Percentiles rank a stretch among this genome's conserved stretches.
These are phyloP conservation scores for Solanum virginianum DNA, from an alignment of 257 asterid species.

Conservation along the genomic window DNA sequence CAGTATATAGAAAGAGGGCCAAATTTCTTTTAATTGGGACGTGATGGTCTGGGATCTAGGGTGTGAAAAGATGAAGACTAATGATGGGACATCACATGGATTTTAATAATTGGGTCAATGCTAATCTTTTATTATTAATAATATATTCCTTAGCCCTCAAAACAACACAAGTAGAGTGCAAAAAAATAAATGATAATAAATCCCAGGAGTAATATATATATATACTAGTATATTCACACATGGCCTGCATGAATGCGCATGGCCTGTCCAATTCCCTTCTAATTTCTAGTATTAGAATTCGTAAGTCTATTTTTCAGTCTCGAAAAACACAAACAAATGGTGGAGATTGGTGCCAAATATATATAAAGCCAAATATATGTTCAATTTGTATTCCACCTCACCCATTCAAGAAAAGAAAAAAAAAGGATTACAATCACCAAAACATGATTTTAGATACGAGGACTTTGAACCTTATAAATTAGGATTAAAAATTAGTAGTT, in stretches of 20 bases:
- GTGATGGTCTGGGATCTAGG: conserved; percentile 1
- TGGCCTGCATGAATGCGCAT: conserved; percentile 9
- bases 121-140: not conserved
- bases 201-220: not conserved
- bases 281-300: not conserved
- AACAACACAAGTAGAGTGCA: not conserved
- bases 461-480: too few species aligned
- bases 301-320: too few species aligned
- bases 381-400: not conserved
- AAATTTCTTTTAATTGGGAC: not conserved
- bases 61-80: not conserved
- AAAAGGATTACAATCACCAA: not conserved
- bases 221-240: not conserved
- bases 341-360: not conserved
- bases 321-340: not conserved
- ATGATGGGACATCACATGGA: conserved; percentile 20
- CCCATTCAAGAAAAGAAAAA: not conserved
- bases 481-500: too few species aligned
- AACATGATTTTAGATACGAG: too few species aligned
- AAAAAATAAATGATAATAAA: not conserved
- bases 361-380: not conserved
- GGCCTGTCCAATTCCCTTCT: not conserved
- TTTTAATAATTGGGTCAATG: not conserved
- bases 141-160: not conserved
- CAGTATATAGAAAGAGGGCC: not conserved